A percentile compares a stretch with the other conserved stretches of the same genome.
Evolutionary conservation across 345 rosid genomes (phyloP).

Genomic region (Pistacia integerrima): DNA sequence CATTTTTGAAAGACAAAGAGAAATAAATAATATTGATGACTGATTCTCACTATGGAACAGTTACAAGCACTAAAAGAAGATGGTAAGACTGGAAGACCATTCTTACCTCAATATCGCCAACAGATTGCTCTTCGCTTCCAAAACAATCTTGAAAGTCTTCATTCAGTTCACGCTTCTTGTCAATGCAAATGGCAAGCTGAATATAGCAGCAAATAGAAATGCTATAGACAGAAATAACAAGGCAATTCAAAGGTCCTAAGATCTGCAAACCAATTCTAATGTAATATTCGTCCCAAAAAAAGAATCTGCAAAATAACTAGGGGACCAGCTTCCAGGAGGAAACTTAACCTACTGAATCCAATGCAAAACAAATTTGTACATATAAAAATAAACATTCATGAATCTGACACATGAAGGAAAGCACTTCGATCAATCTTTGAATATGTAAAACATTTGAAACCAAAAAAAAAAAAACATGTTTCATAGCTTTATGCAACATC

Average conservation of each 20-base stretch:
- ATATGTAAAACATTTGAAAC: not conserved
- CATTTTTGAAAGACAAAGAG: slow-evolving; percentile 19
- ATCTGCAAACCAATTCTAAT: not conserved
- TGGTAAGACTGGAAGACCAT: slow-evolving; percentile 26
- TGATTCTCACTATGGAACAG: slow-evolving; percentile 5
- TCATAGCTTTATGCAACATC: not conserved
- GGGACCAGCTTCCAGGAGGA: not conserved
- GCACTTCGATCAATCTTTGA: not conserved
- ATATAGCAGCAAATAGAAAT: slow-evolving; percentile 24
- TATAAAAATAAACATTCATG: not conserved
- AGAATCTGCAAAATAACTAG: not conserved
- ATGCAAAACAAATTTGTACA: not conserved
- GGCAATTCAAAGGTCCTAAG: slow-evolving; percentile 4
- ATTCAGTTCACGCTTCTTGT: slow-evolving; percentile 74
- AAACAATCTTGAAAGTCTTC: slow-evolving; percentile 86
- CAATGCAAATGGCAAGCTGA: slow-evolving; percentile 95
- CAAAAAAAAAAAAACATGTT: not conserved
- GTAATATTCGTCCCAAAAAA: not conserved
- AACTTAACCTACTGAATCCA: not conserved
- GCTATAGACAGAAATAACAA: slow-evolving; percentile 3
- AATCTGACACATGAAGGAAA: not conserved
- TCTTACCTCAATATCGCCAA: slow-evolving; percentile 42
- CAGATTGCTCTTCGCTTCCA: slow-evolving; percentile 58
- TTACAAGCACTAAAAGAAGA: slow-evolving; percentile 19
- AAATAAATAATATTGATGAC: slow-evolving; percentile 9